Percentiles rank a stretch among this genome's conserved stretches.
phyloP scores from a whole-genome alignment of 2,329 filamentous ascomycete species.

The Hypoxylon sp. region DNA sequence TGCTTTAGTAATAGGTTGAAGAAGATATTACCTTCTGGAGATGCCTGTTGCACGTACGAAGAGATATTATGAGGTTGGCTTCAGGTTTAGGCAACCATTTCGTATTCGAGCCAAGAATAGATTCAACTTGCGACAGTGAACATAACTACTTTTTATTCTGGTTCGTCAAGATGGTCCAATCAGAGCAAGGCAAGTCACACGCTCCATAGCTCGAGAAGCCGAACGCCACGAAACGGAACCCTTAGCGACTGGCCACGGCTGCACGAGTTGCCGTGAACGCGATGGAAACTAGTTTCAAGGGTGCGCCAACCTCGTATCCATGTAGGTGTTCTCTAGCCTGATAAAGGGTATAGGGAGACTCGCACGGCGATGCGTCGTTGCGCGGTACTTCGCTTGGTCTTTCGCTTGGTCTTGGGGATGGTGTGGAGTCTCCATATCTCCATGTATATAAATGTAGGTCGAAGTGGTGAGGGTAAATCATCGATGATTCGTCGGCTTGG shows the following conservation, averaged over 20 bases:
- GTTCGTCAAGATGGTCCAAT: conserved; percentile 2
- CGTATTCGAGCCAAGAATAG: conserved; percentile 7
- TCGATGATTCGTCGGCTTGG: conserved; percentile 27
- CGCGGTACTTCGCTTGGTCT: conserved; percentile 22
- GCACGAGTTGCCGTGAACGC: conserved; percentile 18
- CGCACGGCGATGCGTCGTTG: conserved; percentile 17
- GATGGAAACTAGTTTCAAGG: conserved; percentile 10
- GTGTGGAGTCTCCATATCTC: conserved; percentile 33
- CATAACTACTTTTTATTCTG: conserved; percentile 7
- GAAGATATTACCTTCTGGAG: conserved; percentile 7
- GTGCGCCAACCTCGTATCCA: conserved; percentile 5
- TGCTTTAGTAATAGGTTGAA: conserved; percentile 1
- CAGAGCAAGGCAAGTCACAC: background rate
- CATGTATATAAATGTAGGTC: conserved; percentile 15
- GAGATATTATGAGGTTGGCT: conserved; percentile 6
- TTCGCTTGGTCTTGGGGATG: conserved; percentile 30
- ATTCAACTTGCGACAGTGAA: conserved; percentile 3
- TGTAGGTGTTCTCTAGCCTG: conserved; percentile 18
- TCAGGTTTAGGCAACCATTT: conserved; percentile 7
- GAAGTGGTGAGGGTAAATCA: conserved; percentile 31
- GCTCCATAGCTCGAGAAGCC: conserved; percentile 15
- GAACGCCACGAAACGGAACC: conserved; percentile 13
- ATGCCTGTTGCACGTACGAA: background rate
- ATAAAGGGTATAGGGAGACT: conserved; percentile 15
- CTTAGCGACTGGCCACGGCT: conserved; percentile 9